Conservation (phyloP, 2,329 filamentous ascomycete genomes). For the Aspergillus sp. region DNA sequence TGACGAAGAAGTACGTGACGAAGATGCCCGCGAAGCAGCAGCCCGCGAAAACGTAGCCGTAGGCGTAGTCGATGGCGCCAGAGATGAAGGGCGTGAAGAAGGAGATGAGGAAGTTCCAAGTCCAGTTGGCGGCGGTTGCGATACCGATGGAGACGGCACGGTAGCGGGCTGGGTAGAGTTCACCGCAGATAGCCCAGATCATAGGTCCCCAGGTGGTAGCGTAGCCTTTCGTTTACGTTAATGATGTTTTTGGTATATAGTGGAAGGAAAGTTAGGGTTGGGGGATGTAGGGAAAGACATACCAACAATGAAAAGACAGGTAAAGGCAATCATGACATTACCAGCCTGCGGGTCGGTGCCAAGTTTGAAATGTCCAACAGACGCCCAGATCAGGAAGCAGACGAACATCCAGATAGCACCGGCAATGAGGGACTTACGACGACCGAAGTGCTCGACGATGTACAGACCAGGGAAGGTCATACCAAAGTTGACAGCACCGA, state of each 20-base stretch:
- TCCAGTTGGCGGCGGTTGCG: conserved; percentile 70
- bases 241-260: not conserved
- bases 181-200: conserved; percentile 39
- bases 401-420: conserved; percentile 60
- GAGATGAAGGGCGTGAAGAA: conserved; percentile 81
- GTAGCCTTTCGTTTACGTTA: conserved; percentile 38
- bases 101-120: conserved; percentile 64
- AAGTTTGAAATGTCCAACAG: conserved; percentile 45
- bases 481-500: conserved; percentile 59
- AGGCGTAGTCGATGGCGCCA: conserved; percentile 61
- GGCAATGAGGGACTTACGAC: conserved; percentile 58
- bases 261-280: not conserved
- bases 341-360: conserved; percentile 44
- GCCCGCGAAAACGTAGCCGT: conserved; percentile 70
- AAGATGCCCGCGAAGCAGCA: conserved; percentile 59
- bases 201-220: conserved; percentile 63
- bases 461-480: conserved; percentile 61
- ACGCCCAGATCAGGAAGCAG: conserved; percentile 55
- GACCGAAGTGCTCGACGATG: conserved; percentile 61
- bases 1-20: conserved; percentile 69
- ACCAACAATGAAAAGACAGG: conserved; percentile 64
- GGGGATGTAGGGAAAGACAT: not conserved
- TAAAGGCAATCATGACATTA: conserved; percentile 62
- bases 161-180: conserved; percentile 40
- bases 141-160: conserved; percentile 71